phyloP scores from a whole-genome alignment of 164 flowering plant genomes.

The Tinospora cordifolia region DNA sequence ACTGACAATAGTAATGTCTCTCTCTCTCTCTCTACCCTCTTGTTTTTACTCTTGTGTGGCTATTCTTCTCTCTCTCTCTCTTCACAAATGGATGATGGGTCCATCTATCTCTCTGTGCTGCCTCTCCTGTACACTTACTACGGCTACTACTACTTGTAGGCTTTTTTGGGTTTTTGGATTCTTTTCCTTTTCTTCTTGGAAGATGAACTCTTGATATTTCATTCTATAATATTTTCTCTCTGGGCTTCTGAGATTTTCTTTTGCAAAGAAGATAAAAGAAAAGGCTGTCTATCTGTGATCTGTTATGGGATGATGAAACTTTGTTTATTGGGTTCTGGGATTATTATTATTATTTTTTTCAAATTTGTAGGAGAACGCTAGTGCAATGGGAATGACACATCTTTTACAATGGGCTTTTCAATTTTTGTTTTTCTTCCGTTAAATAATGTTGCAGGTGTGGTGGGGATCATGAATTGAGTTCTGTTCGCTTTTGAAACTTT shows the following conservation, averaged over 20 bases:
- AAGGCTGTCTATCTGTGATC: conserved; percentile 22
- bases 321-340: conserved; percentile 40
- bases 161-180: conserved; percentile 13
- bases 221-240: conserved; percentile 7
- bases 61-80: not conserved
- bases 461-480: conserved; percentile 17
- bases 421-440: not conserved
- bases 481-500: conserved; percentile 20
- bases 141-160: too few relatives aligned
- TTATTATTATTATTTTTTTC: too few relatives aligned
- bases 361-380: conserved; percentile 16
- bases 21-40: conserved; percentile 5
- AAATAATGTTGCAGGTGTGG: not conserved
- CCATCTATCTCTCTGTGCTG: conserved; percentile 30
- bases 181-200: conserved; percentile 16
- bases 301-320: conserved; percentile 25
- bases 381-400: conserved; percentile 25
- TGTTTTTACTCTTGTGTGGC: conserved; percentile 1
- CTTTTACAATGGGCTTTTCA: conserved; percentile 20
- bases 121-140: conserved; percentile 16
- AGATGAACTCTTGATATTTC: not conserved
- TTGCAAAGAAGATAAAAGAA: not conserved
- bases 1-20: conserved; percentile 13
- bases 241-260: conserved; percentile 7
- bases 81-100: conserved; percentile 23